phyloP scores from a whole-genome alignment of 2,329 filamentous ascomycete species.

The Rhinocladiella similis region DNA sequence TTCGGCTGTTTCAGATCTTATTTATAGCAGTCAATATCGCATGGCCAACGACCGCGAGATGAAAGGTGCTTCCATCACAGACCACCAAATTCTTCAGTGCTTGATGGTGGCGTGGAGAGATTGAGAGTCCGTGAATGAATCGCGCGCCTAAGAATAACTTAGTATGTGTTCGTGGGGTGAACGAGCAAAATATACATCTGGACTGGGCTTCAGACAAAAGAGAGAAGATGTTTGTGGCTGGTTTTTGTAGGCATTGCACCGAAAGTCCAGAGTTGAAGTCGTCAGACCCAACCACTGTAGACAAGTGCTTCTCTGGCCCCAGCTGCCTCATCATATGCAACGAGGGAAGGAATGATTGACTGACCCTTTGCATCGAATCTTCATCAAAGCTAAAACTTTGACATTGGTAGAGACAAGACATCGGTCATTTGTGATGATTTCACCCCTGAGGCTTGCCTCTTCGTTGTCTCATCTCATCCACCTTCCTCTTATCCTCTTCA shows the following conservation, averaged over 20 bases:
- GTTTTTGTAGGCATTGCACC: slow-evolving; percentile 24
- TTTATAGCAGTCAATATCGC: too few relatives aligned
- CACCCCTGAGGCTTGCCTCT: slow-evolving; percentile 59
- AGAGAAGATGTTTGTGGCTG: slow-evolving; percentile 26
- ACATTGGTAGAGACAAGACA: not conserved
- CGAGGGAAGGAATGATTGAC: not conserved
- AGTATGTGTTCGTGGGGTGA: not conserved
- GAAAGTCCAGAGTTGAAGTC: slow-evolving; percentile 14
- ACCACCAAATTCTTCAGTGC: too few relatives aligned
- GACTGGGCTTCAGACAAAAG: slow-evolving; percentile 15
- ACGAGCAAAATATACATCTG: not conserved
- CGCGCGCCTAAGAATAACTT: not conserved
- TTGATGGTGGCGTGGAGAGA: too few relatives aligned
- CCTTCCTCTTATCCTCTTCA: slow-evolving; percentile 72
- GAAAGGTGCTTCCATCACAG: too few relatives aligned
- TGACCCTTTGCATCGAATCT: not conserved
- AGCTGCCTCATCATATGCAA: slow-evolving; percentile 25
- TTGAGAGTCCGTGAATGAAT: too few relatives aligned
- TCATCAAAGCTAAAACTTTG: not conserved
- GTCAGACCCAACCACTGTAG: slow-evolving; percentile 6
- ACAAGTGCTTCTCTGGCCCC: slow-evolving; percentile 25
- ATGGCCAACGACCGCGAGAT: too few relatives aligned
- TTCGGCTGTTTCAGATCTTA: too few relatives aligned
- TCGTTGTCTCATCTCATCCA: slow-evolving; percentile 69
- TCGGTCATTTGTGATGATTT: not conserved